Evolutionary conservation across 768 basidiomycete species (phyloP).

Genomic region (Termitomyces sp.): DNA sequence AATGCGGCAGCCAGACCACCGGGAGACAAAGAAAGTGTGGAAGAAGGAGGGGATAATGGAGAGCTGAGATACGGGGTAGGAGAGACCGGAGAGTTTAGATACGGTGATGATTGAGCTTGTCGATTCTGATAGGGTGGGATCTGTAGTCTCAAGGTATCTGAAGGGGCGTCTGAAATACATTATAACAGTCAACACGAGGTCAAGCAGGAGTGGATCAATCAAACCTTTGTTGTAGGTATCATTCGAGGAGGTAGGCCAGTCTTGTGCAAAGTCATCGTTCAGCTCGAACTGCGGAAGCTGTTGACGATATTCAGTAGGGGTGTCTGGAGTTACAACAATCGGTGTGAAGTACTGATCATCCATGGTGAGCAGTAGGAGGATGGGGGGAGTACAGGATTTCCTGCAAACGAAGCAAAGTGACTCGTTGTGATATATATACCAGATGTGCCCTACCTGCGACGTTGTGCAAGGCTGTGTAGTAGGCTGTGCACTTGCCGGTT

Average conservation of each 20-base stretch:
- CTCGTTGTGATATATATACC: not conserved
- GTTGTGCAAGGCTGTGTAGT: not conserved
- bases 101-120: not conserved
- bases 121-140: not conserved
- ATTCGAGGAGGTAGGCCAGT: not conserved
- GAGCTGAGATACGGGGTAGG: conserved; percentile 2
- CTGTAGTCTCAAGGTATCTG: conserved; percentile 2
- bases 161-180: not conserved
- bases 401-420: not conserved
- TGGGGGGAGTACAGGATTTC: not conserved
- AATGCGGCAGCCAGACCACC: not conserved
- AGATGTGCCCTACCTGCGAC: not conserved
- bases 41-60: conserved; percentile 3
- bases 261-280: not conserved
- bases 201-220: not conserved
- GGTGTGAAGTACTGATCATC: not conserved
- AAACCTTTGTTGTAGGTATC: conserved; percentile 3
- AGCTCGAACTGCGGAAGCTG: not conserved
- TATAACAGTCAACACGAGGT: not conserved
- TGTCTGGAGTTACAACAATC: conserved; percentile 9
- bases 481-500: conserved; percentile 3
- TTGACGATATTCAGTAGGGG: not conserved
- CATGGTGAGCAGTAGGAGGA: not conserved
- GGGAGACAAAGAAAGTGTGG: conserved; percentile 7
- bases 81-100: conserved; percentile 5